These are phyloP conservation scores for Trichoderma sp. DNA, from an alignment of 2,329 filamentous ascomycete species.

Conservation along the genomic window DNA sequence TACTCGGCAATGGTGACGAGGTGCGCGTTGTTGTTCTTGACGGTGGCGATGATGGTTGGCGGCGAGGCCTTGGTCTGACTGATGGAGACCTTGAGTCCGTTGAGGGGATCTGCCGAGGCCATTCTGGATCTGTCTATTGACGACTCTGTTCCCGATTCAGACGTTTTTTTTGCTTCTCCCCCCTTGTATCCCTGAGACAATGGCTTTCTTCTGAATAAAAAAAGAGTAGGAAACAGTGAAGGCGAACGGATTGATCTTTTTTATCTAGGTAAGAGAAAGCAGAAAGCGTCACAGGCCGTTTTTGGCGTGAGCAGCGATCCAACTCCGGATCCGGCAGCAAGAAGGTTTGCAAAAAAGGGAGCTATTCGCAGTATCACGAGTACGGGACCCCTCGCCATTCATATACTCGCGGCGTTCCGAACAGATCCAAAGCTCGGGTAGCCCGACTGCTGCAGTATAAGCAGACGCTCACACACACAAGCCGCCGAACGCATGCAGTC, in stretches of 20 bases:
- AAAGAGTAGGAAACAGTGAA: not conserved
- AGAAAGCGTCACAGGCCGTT: not conserved
- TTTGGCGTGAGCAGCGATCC: not conserved
- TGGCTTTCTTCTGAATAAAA: not conserved
- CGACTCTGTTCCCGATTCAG: not conserved
- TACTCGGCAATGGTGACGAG: conserved; percentile 43
- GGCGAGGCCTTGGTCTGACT: conserved; percentile 38
- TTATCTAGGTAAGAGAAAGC: not conserved
- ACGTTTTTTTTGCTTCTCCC: not conserved
- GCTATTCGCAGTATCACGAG: not conserved
- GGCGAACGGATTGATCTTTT: not conserved
- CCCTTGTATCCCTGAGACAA: not conserved
- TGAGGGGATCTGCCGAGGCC: conserved; percentile 24
- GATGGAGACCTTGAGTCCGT: conserved; percentile 38
- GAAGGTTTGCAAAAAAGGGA: not conserved
- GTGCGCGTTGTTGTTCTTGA: conserved; percentile 41
- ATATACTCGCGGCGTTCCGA: not conserved
- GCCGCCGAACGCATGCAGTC: not conserved
- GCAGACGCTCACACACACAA: not conserved
- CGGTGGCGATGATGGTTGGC: conserved; percentile 39
- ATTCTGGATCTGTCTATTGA: not conserved
- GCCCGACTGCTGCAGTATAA: not conserved
- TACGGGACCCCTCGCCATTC: not conserved
- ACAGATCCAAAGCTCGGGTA: not conserved
- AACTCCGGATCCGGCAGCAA: not conserved